Base-by-base conservation (phyloP, 2,329 filamentous ascomycete species). In the Fusarium pininemorale region DNA sequence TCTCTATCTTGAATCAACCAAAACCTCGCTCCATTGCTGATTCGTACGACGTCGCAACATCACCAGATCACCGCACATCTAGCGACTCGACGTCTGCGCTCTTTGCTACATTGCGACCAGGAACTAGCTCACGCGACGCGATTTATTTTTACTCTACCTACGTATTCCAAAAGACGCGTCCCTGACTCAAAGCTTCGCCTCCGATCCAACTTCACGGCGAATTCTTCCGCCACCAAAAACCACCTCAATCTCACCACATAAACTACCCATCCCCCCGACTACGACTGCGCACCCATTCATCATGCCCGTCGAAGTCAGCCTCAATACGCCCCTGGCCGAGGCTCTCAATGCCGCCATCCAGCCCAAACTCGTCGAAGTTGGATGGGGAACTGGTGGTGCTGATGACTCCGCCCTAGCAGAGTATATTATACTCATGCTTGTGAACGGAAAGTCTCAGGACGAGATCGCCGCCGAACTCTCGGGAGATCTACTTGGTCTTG, bases 401-500 rank as follows among this genome's bases (percentile, higher is more conserved):
- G 93, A 94, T 77, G 94, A 96, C 82, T 92, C 92, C 30, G 94
- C 94, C 42, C 90, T 99, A 68, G 92, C 95, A 68, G 96, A 99
- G 85, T 99, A 98, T 85, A 96, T 99, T 76, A 93, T 98, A 67
- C 90, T 98, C 73, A 98, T 98, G 96, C 90, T 99, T 38, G 94
- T 94, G 72, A 98, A 98, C 84, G 94, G 95, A 78, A 98, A 98
- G 83, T 95, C 93, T 8, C 92, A 97, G 81, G 91, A 95, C 57
- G 93, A 98, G 81, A 96, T 99, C 75, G 93, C 95, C 15, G 87
- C 90, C 48, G 96, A 99, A 81, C 90, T 99, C 20, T 93, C 95
- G 3, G 93, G 92, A 74, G 96, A 99, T 78, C 89, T 99, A 47
- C 89, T 99, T 6, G 91, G 91, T 65, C 89, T 98, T 9, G 90